Percentiles rank a stretch among this genome's conserved stretches.
Conservation (phyloP, 306 rosid species). For the Quercus parvula region DNA sequence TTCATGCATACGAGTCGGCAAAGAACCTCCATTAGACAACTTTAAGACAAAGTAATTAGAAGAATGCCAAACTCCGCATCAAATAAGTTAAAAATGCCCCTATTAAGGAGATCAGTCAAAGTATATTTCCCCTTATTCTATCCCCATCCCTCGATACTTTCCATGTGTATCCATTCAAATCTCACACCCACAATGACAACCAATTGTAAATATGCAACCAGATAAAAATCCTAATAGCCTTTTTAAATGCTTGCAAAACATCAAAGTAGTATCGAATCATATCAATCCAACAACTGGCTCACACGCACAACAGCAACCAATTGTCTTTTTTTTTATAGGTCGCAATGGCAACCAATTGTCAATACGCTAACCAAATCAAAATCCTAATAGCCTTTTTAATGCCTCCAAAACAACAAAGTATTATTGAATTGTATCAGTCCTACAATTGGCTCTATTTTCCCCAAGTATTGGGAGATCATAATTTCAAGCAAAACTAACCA, state of each 20-base stretch:
- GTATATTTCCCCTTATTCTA: not conserved
- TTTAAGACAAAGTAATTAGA: not conserved
- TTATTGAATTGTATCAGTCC: not conserved
- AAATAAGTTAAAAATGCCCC: not conserved
- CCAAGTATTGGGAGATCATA: not conserved
- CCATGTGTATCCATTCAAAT: not conserved
- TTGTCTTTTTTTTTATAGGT: too few species aligned
- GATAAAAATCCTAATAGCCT: not conserved
- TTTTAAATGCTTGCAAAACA: not conserved
- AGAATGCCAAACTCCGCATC: not conserved
- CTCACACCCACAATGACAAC: not conserved
- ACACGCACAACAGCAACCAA: too few species aligned
- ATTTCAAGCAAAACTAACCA: not conserved
- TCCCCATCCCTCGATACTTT: not conserved
- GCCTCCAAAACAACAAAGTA: not conserved
- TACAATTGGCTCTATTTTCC: not conserved
- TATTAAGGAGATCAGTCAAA: not conserved
- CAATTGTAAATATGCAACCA: not conserved
- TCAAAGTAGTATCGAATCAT: not conserved
- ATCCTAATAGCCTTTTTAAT: too few species aligned
- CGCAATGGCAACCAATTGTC: too few species aligned
- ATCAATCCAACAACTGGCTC: not conserved
- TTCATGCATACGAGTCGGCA: not conserved
- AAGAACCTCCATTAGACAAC: not conserved
- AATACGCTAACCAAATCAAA: too few species aligned